Conservation (phyloP, 768 basidiomycete species). For the Kwoniella botswanensis region DNA sequence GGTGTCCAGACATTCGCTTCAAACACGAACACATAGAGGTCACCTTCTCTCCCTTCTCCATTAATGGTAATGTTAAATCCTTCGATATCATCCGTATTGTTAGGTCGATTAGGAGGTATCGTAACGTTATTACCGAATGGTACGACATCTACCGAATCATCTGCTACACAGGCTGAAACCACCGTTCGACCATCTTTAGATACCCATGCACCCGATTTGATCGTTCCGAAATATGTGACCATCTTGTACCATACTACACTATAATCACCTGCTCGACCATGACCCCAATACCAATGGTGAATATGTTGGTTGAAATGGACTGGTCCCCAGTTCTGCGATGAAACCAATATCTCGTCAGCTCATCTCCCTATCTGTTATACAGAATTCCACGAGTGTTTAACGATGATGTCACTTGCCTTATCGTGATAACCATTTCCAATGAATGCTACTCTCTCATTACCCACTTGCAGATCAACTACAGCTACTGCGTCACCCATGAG, state of each 20-base stretch:
- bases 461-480: conserved; percentile 11
- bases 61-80: conserved; percentile 14
- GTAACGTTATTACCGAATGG: conserved; percentile 14
- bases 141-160: not conserved
- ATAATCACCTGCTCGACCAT: conserved; percentile 8
- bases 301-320: not conserved
- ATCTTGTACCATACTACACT: conserved; percentile 16
- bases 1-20: conserved; percentile 3
- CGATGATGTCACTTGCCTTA: not conserved
- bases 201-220: conserved; percentile 9
- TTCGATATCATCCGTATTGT: conserved; percentile 7
- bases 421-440: conserved; percentile 22
- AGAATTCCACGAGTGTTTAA: not conserved
- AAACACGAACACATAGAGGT: not conserved
- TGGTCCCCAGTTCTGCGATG: conserved; percentile 15
- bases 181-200: conserved; percentile 6
- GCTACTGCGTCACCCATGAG: conserved; percentile 16
- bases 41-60: not conserved
- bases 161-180: not conserved
- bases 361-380: not conserved
- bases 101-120: conserved; percentile 10
- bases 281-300: conserved; percentile 25
- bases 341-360: not conserved
- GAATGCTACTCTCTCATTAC: conserved; percentile 11
- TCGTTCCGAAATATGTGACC: not conserved